Base-by-base conservation (phyloP, 352 stramenopile genomes). In the Phytophthora foliorum region DNA sequence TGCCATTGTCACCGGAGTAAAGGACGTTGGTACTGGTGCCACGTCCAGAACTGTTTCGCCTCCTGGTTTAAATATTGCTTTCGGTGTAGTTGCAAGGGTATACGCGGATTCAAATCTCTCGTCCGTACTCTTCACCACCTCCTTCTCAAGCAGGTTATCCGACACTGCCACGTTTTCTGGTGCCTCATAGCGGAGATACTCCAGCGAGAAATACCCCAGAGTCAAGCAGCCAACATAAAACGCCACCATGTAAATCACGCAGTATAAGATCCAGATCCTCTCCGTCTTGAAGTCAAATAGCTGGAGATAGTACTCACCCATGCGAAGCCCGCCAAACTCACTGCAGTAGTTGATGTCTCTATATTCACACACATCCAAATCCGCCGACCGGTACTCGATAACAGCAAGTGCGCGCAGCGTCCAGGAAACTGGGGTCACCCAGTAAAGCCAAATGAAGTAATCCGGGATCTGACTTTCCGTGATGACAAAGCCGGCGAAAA, bases 401-500 rank as follows among this genome's bases (percentile, higher is more conserved):
- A 88, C 52, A 17, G 72, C 74, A 2, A 88, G 44, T 6, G 57
- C 53, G 11, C 82, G 80, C 32, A 87, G 8, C 1, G 57, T 62
- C 82, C 81, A 91, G 1, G 76, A 67, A 4, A 93, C 55, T 0
- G 82, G 86, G 27, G 85, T 83, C n/a, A 89, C 67, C 68, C 74
- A 91, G 65, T 91, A 92, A 16, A 91, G 16, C 84, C 84, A 94
- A 10, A 71, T 72, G 31, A 84, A 82, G 45, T 84, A 85, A 22
- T 53, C 38, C 0, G 81, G 85, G 10, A 91, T 88, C 14, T 84
- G 56, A 11, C 81, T 66, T 36, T 86, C 72, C 13, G 78, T 67
- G 53, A 88, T 72, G 44, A 90, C 49, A 41, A 89, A 90, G 19
- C 84, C 84, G 0, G 66, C 72, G 19, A 88, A 88, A 10, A 92